Evolutionary conservation across 78 protist species (phyloP).

Genomic region (Dictyostelium brefeldianum): DNA sequence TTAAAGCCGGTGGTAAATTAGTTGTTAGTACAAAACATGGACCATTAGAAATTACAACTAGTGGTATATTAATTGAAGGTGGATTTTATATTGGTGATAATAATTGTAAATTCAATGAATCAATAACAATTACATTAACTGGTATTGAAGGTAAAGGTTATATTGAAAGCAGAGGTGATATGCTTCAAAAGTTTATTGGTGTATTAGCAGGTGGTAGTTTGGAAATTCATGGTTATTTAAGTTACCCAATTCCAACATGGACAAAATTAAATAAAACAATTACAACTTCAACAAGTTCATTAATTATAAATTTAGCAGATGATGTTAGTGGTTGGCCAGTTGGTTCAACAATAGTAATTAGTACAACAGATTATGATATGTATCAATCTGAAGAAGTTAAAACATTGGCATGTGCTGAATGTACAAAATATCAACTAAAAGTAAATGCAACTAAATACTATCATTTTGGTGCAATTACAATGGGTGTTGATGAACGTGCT

Average conservation of each 20-base stretch:
- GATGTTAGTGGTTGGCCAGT: conserved; percentile 70
- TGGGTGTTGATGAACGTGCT: conserved; percentile 66
- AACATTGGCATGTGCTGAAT: conserved; percentile 34
- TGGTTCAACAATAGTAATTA: conserved; percentile 31
- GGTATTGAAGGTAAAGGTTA: conserved; percentile 51
- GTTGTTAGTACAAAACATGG: conserved; percentile 48
- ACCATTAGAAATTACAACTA: conserved; percentile 21
- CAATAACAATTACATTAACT: conserved; percentile 38
- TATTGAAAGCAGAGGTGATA: conserved; percentile 27
- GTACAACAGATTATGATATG: conserved; percentile 66
- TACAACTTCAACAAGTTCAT: background rate
- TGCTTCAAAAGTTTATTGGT: conserved; percentile 63
- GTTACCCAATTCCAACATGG: conserved; percentile 81
- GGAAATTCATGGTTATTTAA: conserved; percentile 55
- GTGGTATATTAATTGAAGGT: conserved; percentile 54
- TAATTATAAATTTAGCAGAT: background rate
- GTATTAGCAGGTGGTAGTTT: conserved; percentile 71
- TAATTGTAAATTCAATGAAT: conserved; percentile 44
- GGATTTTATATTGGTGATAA: conserved; percentile 70
- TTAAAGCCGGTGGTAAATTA: conserved; percentile 39
- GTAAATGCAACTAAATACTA: conserved; percentile 23
- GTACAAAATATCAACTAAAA: conserved; percentile 29
- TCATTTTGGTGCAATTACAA: conserved; percentile 66
- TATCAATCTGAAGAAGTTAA: conserved; percentile 45
- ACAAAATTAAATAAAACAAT: conserved; percentile 25